Percentiles rank a stretch among this genome's conserved stretches.
Evolutionary conservation across 371 early-diverging fungal species (phyloP).

Genomic region (Rhizopus arrhizus): DNA sequence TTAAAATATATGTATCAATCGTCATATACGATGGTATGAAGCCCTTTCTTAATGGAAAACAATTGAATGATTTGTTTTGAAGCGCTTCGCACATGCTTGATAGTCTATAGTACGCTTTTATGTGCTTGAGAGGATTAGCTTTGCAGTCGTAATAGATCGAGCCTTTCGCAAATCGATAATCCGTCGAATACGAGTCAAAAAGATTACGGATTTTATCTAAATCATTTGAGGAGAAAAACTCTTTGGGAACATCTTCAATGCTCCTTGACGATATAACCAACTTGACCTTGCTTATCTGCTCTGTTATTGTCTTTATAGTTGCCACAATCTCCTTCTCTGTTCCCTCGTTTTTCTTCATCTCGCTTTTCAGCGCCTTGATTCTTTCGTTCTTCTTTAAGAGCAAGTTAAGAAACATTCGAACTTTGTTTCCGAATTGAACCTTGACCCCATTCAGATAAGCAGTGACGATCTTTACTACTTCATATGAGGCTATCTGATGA

Average conservation of each 20-base stretch:
- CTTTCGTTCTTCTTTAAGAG: too few species aligned
- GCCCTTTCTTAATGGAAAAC: not conserved
- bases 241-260: too few species aligned
- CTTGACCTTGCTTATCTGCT: too few species aligned
- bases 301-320: too few species aligned
- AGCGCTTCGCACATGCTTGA: conserved; percentile 1
- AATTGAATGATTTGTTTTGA: conserved; percentile 2
- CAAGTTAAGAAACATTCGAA: too few species aligned
- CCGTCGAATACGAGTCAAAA: not conserved
- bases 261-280: too few species aligned
- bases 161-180: not conserved
- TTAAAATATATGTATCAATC: not conserved
- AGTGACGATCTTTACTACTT: too few species aligned
- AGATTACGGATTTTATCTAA: not conserved
- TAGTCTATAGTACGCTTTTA: conserved; percentile 1
- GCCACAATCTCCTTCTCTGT: too few species aligned
- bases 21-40: conserved; percentile 1
- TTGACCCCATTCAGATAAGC: too few species aligned
- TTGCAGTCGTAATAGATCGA: conserved; percentile 4
- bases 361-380: too few species aligned
- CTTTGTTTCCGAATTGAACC: too few species aligned
- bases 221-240: not conserved
- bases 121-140: not conserved
- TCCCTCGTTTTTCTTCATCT: too few species aligned
- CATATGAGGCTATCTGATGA: not conserved